Conservation (phyloP, 495 filamentous ascomycete genomes). For the Trichoderma virens region DNA sequence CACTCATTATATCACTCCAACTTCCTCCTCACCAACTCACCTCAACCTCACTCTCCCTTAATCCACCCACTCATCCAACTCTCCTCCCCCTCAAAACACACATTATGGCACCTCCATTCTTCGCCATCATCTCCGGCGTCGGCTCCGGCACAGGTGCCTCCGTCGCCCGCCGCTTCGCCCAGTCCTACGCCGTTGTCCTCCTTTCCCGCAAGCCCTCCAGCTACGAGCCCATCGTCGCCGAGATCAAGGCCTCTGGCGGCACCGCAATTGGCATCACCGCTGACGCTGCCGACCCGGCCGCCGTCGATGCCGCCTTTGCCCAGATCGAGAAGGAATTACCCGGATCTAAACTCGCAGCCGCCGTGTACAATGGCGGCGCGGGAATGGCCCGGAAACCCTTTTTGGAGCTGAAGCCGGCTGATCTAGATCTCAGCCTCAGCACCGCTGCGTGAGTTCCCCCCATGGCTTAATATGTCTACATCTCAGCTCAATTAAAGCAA, state of each 20-base stretch:
- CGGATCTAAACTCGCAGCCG: slow-evolving; percentile 56
- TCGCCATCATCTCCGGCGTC: slow-evolving; percentile 64
- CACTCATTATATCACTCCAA: too few species aligned
- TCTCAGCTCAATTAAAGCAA: background rate
- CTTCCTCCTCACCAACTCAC: too few species aligned
- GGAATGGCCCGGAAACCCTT: slow-evolving; percentile 72
- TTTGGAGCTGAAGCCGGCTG: slow-evolving; percentile 59
- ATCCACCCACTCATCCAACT: background rate
- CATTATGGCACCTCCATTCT: slow-evolving; percentile 18
- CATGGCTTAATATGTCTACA: background rate
- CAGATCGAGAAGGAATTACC: slow-evolving; percentile 53
- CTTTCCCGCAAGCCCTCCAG: slow-evolving; percentile 62
- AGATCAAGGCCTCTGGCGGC: slow-evolving; percentile 64
- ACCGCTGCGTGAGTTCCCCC: slow-evolving; percentile 51
- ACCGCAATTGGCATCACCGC: slow-evolving; percentile 69
- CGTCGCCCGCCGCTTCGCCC: slow-evolving; percentile 60
- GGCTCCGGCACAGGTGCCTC: slow-evolving; percentile 58
- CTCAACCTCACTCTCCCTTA: too few species aligned
- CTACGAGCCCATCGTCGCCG: slow-evolving; percentile 59
- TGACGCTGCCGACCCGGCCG: slow-evolving; percentile 57
- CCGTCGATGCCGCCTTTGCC: slow-evolving; percentile 58
- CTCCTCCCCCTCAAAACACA: background rate
- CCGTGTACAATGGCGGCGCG: slow-evolving; percentile 74
- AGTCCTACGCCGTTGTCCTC: slow-evolving; percentile 67
- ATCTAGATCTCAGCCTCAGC: slow-evolving; percentile 50